A percentile compares a stretch with the other conserved stretches of the same genome.
Conservation (phyloP, 73 alveolate species). For the Uronychia setigera region DNA sequence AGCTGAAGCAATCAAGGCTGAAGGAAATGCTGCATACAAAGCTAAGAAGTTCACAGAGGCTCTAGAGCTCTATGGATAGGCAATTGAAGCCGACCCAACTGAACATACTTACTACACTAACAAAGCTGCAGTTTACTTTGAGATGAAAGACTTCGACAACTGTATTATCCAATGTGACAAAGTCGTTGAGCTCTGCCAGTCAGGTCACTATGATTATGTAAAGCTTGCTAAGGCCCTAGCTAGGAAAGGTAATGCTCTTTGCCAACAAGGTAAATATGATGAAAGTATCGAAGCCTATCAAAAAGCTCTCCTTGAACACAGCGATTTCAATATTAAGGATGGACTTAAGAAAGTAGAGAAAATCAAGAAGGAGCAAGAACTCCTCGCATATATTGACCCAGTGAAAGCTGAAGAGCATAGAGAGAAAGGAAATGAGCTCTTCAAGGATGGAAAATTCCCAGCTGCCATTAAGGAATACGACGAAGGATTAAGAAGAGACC, state of each 20-base stretch:
- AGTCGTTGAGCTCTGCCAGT: conserved; percentile 78
- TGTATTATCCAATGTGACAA: conserved; percentile 81
- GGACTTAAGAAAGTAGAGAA: conserved; percentile 83
- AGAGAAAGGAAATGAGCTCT: conserved; percentile 82
- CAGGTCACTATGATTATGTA: conserved; percentile 55
- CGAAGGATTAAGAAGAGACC: conserved; percentile 93
- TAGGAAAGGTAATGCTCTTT: conserved; percentile 84
- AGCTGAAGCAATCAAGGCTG: conserved; percentile 79
- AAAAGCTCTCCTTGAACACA: conserved; percentile 81
- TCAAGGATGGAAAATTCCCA: conserved; percentile 90
- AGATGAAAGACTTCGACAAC: conserved; percentile 84
- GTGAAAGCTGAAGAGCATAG: conserved; percentile 92
- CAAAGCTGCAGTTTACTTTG: conserved; percentile 92
- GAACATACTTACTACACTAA: conserved; percentile 83
- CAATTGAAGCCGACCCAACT: conserved; percentile 77
- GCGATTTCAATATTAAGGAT: conserved; percentile 73
- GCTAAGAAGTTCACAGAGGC: conserved; percentile 90
- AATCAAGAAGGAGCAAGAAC: conserved; percentile 79
- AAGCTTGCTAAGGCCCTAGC: conserved; percentile 73
- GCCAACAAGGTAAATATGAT: conserved; percentile 56
- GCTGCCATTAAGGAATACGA: conserved; percentile 89
- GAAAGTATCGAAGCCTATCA: conserved; percentile 77
- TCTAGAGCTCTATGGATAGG: conserved; percentile 83
- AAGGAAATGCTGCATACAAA: conserved; percentile 92
- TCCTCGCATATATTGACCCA: conserved; percentile 84